Evolutionary conservation across 768 basidiomycete genomes (phyloP).

Genomic region (Calocera viscosa): DNA sequence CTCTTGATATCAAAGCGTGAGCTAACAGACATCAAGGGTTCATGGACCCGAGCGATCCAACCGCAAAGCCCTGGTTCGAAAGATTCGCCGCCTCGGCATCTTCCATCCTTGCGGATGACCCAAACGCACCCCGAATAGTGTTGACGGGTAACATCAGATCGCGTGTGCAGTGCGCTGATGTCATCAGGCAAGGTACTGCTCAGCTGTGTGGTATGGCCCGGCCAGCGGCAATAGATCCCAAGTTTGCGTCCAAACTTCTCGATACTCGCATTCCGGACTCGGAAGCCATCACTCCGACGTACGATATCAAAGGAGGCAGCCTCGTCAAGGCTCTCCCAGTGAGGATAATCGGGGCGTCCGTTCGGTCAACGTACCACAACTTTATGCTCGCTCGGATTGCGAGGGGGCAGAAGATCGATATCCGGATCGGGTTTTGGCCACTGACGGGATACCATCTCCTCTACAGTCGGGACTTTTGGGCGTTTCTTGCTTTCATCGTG

Average conservation of each 20-base stretch:
- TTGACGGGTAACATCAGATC: background rate
- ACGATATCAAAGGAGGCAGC: background rate
- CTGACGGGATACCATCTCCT: background rate
- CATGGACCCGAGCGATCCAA: background rate
- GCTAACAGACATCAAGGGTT: background rate
- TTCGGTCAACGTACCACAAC: background rate
- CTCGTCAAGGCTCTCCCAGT: background rate
- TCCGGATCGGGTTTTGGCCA: background rate
- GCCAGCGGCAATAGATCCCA: background rate
- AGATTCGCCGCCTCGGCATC: background rate
- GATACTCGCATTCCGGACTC: background rate
- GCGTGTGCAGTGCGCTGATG: background rate
- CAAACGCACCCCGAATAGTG: background rate
- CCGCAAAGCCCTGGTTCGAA: background rate
- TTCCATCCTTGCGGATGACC: background rate
- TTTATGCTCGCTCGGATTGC: background rate
- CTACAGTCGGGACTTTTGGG: background rate
- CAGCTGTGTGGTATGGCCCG: background rate
- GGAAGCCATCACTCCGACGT: background rate
- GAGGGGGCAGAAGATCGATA: background rate
- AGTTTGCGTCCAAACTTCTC: background rate
- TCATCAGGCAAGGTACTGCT: background rate
- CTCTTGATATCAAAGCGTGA: background rate
- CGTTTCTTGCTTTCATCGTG: background rate
- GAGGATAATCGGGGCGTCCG: background rate